These are phyloP conservation scores for button mushroom (Agaricus bisporus) DNA, from an alignment of 768 basidiomycete genomes.

Conservation along the genomic window DNA sequence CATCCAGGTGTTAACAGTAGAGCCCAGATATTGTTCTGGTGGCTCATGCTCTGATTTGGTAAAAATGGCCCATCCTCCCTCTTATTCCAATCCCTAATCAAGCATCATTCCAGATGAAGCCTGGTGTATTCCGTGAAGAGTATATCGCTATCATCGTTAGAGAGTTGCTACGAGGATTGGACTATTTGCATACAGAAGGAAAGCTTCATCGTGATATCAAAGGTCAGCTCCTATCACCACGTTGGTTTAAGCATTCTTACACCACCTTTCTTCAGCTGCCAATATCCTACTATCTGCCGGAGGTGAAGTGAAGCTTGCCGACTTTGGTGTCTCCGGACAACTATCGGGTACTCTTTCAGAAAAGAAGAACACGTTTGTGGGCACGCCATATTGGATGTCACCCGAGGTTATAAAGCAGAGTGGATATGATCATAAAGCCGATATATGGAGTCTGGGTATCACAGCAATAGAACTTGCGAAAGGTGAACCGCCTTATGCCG, in stretches of 20 bases:
- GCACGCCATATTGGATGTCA: conserved; percentile 99
- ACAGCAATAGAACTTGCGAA: conserved; percentile 97
- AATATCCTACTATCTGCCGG: conserved; percentile 90
- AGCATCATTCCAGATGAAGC: conserved; percentile 74
- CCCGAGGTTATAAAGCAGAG: conserved; percentile 99
- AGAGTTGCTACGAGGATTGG: conserved; percentile 86
- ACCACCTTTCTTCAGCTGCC: conserved; percentile 54
- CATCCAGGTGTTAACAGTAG: conserved; percentile 8
- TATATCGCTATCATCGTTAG: conserved; percentile 97
- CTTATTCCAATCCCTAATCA: conserved; percentile 12
- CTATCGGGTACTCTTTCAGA: conserved; percentile 87
- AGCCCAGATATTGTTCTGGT: conserved; percentile 85
- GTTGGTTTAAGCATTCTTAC: neutral
- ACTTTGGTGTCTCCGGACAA: conserved; percentile 98
- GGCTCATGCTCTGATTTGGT: conserved; percentile 98
- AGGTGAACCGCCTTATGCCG: conserved; percentile 97
- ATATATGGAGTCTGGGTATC: conserved; percentile 98
- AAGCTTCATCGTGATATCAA: conserved; percentile 99
- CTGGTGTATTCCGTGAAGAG: conserved; percentile 95
- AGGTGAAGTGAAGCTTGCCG: conserved; percentile 95
- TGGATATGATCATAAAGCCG: conserved; percentile 98
- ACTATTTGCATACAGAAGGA: conserved; percentile 93
- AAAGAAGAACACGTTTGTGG: conserved; percentile 98
- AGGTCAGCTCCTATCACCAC: conserved; percentile 42
- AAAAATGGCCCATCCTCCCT: conserved; percentile 19